Base-by-base conservation (phyloP, 805 yeast species). In the Yamadazyma philogaea region DNA sequence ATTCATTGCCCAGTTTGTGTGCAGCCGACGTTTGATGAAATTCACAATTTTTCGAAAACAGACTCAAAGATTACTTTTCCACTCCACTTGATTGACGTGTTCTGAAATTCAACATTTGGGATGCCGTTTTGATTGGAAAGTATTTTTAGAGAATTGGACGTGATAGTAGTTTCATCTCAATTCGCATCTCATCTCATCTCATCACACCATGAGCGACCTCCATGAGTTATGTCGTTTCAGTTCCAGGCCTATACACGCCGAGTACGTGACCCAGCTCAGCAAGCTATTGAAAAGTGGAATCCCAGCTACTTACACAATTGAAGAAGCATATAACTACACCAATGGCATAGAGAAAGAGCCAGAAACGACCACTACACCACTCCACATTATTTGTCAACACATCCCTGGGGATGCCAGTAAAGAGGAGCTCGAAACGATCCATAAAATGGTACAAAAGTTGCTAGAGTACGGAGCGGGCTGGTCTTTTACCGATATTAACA, bases 391-490 rank as follows among this genome's bases (percentile, higher is more conserved):
- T 6, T 75, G 83, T 40, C 75, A 79, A 34, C 69, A 77, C 34
- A 52, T 83, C 10, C 74, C 74, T 1, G 74, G 75, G 0, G 76
- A 78, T 46, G 45, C 63, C 2, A 54, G 63, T 0, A 70, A 63
- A 0, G 84, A 79, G 42, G 69, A 71, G 42, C 49, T 57, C 0
- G 38, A 35, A 2, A 68, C 78, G 1, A 73, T 82, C 0, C 44
- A 64, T 24, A 59, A 64, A 10, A 72, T 90, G 79, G 79, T 87
- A 45, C 77, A 78, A 21, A 73, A 70, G 16, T 61, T 90, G 45
- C 82, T 90, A 50, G 80, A 86, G 55, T 84, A 80, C 58, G 97
- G 97, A 21, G 96, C 96, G 0, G 95, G 95, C 7, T 90, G 97
- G 97, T 82, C 84, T 61, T 71, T 86, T 52, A 68, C 81, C 2